These are phyloP conservation scores for Pharus latifolius DNA, from an alignment of 176 grass and related monocot genomes.

Conservation along the genomic window DNA sequence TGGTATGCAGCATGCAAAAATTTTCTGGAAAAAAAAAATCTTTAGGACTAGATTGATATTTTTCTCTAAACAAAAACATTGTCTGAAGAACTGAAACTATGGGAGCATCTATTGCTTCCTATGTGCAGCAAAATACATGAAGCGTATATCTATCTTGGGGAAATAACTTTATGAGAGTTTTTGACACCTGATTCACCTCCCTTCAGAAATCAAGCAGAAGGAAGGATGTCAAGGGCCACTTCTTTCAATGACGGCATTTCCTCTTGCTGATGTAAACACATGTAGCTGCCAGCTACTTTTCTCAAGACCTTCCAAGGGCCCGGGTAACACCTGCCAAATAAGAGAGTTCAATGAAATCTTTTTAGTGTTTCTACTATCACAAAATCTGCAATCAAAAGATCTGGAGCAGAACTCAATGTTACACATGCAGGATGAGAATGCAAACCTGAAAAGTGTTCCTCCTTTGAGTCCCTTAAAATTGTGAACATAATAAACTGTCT, in stretches of 20 bases:
- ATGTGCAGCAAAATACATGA: neutral
- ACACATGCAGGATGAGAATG: neutral
- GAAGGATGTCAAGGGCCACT: constrained; percentile 88
- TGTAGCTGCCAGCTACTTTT: constrained; percentile 52
- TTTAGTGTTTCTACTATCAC: neutral
- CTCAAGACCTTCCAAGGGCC: constrained; percentile 83
- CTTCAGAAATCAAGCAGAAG: constrained; percentile 53
- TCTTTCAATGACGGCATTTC: constrained; percentile 91
- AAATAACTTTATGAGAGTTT: neutral
- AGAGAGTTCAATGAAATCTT: neutral
- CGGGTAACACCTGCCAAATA: constrained; percentile 69
- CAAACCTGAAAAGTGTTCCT: constrained; percentile 78
- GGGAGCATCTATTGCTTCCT: neutral
- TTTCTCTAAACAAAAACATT: no score
- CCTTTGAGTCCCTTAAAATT: constrained; percentile 94
- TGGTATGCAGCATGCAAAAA: no score
- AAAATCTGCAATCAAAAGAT: neutral
- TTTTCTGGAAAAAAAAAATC: no score
- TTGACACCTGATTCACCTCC: no score
- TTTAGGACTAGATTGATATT: no score
- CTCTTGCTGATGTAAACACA: constrained; percentile 73
- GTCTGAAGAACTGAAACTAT: no score
- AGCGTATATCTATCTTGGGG: neutral
- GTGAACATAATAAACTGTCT: constrained; percentile 93
- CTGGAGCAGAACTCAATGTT: neutral